These are phyloP conservation scores for Chlorella sorokiniana DNA, from an alignment of 139 green algal species.

Conservation along the genomic window DNA sequence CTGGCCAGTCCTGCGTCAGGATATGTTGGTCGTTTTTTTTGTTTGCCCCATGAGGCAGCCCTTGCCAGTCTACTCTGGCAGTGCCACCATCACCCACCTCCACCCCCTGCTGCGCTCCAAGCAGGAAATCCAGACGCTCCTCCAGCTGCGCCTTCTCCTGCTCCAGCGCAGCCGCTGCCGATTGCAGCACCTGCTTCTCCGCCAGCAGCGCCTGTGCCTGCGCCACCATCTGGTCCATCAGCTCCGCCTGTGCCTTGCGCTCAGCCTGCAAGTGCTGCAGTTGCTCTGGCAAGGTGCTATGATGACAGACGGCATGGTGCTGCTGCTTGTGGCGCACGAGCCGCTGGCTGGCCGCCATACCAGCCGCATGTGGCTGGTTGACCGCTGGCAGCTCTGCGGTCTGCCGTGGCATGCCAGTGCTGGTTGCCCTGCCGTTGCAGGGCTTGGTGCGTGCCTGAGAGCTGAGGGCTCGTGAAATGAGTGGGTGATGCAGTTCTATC, in stretches of 20 bases:
- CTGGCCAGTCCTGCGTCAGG: too few species aligned
- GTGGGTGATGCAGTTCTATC: too few species aligned
- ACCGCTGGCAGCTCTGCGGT: too few species aligned
- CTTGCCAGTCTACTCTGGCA: not conserved
- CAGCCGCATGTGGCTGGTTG: too few species aligned
- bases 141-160: constrained; percentile 16
- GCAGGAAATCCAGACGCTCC: constrained; percentile 31
- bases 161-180: not conserved
- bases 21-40: too few species aligned
- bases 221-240: not conserved
- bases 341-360: not conserved
- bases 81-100: not conserved
- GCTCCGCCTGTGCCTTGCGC: not conserved
- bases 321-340: not conserved
- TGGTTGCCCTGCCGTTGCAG: too few species aligned
- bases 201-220: constrained; percentile 23
- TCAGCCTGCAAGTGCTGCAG: constrained; percentile 15
- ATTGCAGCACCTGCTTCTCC: constrained; percentile 25
- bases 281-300: not conserved
- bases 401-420: too few species aligned
- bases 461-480: too few species aligned
- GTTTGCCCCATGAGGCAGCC: too few species aligned
- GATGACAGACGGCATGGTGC: too few species aligned
- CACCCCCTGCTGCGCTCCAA: not conserved
- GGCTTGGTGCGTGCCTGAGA: too few species aligned